Base-by-base conservation (phyloP, 352 stramenopile species). In the Globisporangium paddicum region DNA sequence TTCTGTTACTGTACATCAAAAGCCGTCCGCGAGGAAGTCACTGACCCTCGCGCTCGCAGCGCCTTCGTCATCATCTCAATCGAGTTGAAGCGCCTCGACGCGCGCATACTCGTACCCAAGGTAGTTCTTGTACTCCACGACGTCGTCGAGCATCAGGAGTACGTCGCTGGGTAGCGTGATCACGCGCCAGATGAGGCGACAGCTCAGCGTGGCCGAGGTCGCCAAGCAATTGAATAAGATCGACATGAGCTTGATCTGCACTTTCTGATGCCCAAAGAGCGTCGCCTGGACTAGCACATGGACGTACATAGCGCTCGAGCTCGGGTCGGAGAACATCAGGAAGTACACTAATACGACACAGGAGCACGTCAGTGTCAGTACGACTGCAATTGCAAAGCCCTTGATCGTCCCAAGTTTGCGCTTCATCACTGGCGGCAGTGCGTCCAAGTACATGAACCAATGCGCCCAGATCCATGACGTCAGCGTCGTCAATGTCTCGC, bases 1-100 rank as follows among this genome's bases (percentile, higher is more conserved):
- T n/a, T n/a, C n/a, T n/a, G n/a, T n/a, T n/a, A n/a, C n/a, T n/a
- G n/a, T n/a, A n/a, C n/a, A n/a, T n/a, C n/a, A n/a, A n/a, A n/a
- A n/a, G n/a, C n/a, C n/a, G n/a, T n/a, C n/a, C n/a, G n/a, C n/a
- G n/a, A n/a, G n/a, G n/a, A n/a, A n/a, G n/a, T n/a, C n/a, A n/a
- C n/a, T n/a, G n/a, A n/a, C n/a, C n/a, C n/a, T 32, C 28, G 28
- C 28, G 28, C 28, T 6, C 6, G 28, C 28, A 6, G 6, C 28
- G 3, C 3, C 28, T 32, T 32, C 28, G 28, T 32, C n/a, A 6
- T 32, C 28, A 6, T 3, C 28, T 32, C 86, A n/a, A 38, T 91
- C 74, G 53, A 82, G 83, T 21, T 91, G 74, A 48, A 92, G 75
- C 51, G 75, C 64, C 77, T 85, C 16, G 81, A 75, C 32, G 69